phyloP scores from a whole-genome alignment of 257 asterid species.

The Scutellaria baicalensis region DNA sequence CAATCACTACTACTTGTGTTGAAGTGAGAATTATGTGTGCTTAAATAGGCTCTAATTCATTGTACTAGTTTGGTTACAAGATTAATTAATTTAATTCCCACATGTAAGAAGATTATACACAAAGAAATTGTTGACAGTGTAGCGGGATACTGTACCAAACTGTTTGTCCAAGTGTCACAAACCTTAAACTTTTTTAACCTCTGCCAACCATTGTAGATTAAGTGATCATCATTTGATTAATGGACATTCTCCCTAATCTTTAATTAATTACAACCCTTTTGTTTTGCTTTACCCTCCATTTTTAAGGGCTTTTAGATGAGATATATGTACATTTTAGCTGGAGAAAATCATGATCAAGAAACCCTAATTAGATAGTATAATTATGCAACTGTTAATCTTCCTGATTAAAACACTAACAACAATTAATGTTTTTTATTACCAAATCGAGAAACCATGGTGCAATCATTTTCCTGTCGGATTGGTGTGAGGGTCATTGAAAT shows the following conservation, averaged over 20 bases:
- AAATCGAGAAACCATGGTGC: neutral
- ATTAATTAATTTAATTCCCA: neutral
- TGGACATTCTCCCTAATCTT: conserved; percentile 14
- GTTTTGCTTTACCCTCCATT: neutral
- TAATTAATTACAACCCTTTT: neutral
- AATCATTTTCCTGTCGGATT: neutral
- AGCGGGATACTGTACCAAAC: conserved; percentile 18
- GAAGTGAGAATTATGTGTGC: neutral
- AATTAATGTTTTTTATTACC: neutral
- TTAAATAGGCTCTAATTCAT: neutral
- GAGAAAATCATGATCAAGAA: neutral
- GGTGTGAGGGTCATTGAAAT: neutral
- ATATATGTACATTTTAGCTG: neutral
- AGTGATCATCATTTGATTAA: conserved; percentile 17
- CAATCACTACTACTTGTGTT: neutral
- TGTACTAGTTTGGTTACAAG: neutral
- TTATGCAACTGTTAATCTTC: conserved; percentile 9
- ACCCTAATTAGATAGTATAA: neutral
- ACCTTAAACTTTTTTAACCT: neutral
- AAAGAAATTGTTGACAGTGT: conserved; percentile 13
- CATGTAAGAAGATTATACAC: conserved; percentile 5
- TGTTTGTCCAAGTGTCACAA: neutral
- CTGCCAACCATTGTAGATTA: conserved; percentile 2
- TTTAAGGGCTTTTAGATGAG: neutral
- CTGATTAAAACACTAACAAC: conserved; percentile 3